These are phyloP conservation scores for Aspergillus heteromorphus DNA, from an alignment of 495 filamentous ascomycete species.

Conservation along the genomic window DNA sequence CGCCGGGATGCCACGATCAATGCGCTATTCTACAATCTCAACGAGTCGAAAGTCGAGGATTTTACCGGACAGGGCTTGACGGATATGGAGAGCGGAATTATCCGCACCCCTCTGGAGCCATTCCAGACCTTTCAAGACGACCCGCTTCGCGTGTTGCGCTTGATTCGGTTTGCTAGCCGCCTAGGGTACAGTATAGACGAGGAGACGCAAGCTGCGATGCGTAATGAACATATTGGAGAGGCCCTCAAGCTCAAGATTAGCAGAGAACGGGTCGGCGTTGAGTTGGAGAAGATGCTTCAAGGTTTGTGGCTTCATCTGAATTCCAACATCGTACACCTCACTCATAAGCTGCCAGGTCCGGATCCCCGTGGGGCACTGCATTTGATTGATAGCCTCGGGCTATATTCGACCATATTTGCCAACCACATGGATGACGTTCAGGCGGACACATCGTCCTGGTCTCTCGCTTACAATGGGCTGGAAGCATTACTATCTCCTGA, in stretches of 20 bases:
- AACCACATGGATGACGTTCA: constrained; percentile 42
- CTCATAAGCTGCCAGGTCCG: constrained; percentile 43
- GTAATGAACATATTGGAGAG: constrained; percentile 60
- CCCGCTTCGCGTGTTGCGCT: constrained; percentile 79
- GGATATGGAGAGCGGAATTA: constrained; percentile 65
- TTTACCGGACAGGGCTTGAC: constrained; percentile 67
- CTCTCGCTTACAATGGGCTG: constrained; percentile 35
- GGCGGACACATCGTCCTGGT: constrained; percentile 41
- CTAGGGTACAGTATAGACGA: constrained; percentile 71
- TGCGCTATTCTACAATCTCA: constrained; percentile 92
- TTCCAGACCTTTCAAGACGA: constrained; percentile 94
- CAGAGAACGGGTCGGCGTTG: constrained; percentile 75
- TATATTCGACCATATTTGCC: constrained; percentile 76
- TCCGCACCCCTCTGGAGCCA: constrained; percentile 84
- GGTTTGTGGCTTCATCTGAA: constrained; percentile 41
- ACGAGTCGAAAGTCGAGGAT: constrained; percentile 70
- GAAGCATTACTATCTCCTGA: constrained; percentile 22
- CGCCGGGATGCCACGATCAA: constrained; percentile 93
- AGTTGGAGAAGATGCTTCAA: constrained; percentile 86
- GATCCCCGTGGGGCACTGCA: constrained; percentile 62
- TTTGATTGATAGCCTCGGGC: constrained; percentile 65
- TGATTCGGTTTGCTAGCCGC: constrained; percentile 85
- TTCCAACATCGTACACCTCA: constrained; percentile 1
- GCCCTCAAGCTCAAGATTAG: constrained; percentile 87
- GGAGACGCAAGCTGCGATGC: constrained; percentile 68